A percentile compares a stretch with the other conserved stretches of the same genome.
Conservation (phyloP, 305 asterid genomes). For the Solanum hybrid region DNA sequence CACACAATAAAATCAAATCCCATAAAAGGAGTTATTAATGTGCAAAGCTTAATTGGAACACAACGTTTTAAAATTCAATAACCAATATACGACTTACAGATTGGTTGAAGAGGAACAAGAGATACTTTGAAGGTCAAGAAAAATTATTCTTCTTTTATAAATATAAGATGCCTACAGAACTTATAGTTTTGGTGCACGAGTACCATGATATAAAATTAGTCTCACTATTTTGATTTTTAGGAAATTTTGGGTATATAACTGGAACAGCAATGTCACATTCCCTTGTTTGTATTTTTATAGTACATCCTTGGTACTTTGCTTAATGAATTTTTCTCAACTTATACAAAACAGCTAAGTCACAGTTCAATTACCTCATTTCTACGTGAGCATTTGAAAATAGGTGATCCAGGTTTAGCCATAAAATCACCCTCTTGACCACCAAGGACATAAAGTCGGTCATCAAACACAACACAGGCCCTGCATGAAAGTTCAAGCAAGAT, state of each 20-base stretch:
- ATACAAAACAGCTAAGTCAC: background rate
- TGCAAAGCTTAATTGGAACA: background rate
- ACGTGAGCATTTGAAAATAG: constrained; percentile 95
- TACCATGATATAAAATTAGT: background rate
- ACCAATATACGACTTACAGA: background rate
- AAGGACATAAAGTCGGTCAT: constrained; percentile 64
- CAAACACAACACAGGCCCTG: constrained; percentile 84
- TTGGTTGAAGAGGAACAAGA: background rate
- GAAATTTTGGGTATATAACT: background rate
- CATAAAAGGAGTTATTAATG: background rate
- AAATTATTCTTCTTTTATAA: background rate
- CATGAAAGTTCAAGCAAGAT: constrained; percentile 13
- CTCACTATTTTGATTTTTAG: background rate
- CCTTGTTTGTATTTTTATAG: background rate
- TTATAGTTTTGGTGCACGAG: background rate
- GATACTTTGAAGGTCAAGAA: background rate
- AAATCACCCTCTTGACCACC: constrained; percentile 99
- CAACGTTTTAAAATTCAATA: background rate
- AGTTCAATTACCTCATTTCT: constrained; percentile 66
- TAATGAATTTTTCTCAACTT: background rate
- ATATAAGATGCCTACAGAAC: background rate
- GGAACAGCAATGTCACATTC: background rate
- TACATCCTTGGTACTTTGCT: background rate
- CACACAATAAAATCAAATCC: background rate
- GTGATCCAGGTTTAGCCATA: constrained; percentile 99